Evolutionary conservation across 306 rosid genomes (phyloP).

Genomic region (Sechiopsis laciniata): DNA sequence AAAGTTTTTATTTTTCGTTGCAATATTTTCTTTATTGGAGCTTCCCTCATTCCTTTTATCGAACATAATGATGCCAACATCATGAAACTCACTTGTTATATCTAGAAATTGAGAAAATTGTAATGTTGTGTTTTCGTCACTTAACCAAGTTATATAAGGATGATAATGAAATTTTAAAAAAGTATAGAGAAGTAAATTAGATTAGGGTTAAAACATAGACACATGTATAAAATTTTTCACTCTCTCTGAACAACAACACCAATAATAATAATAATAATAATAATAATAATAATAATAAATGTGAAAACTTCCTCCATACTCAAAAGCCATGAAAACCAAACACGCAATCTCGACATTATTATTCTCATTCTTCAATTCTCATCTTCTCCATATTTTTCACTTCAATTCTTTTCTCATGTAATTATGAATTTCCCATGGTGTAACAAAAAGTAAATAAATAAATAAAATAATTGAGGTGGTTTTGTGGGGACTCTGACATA

Average conservation of each 20-base stretch:
- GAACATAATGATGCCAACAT: not conserved
- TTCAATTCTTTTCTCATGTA: not conserved
- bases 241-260: not conserved
- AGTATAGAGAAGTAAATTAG: no score
- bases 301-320: constrained; percentile 2
- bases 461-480: not conserved
- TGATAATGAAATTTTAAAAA: not conserved
- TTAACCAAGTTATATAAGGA: not conserved
- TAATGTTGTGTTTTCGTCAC: not conserved
- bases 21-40: no score
- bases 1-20: no score
- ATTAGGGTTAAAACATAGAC: no score
- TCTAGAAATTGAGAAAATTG: not conserved
- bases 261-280: not conserved
- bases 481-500: constrained; percentile 10
- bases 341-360: constrained; percentile 7
- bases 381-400: not conserved
- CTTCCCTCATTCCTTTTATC: no score
- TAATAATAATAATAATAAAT: not conserved
- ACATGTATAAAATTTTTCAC: not conserved
- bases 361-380: not conserved
- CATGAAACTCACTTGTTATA: not conserved
- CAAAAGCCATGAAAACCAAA: not conserved
- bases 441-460: not conserved
- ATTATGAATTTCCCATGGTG: not conserved